Percentiles rank a stretch among this genome's conserved stretches.
These are phyloP conservation scores for Thielaviopsis populi DNA, from an alignment of 2,329 filamentous ascomycete species.

Conservation along the genomic window DNA sequence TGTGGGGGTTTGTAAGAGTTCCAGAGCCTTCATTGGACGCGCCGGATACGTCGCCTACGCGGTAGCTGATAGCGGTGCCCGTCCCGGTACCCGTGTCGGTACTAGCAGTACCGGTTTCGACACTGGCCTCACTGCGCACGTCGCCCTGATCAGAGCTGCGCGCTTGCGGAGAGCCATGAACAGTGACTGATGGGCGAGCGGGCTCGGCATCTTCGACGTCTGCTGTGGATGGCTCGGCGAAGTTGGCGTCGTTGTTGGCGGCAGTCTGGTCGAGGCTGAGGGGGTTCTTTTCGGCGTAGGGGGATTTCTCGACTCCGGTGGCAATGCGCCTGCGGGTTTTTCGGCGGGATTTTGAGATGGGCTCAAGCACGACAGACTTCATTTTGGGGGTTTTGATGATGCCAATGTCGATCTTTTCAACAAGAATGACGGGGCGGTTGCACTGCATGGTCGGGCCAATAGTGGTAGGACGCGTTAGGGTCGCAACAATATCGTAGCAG, in stretches of 20 bases:
- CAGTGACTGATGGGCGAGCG: conserved; percentile 28
- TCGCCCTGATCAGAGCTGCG: conserved; percentile 28
- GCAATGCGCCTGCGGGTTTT: conserved; percentile 23
- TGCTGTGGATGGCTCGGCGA: conserved; percentile 22
- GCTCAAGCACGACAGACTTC: conserved; percentile 73
- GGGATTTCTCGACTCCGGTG: conserved; percentile 5
- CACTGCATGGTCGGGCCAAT: conserved; percentile 68
- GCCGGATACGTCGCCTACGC: background rate
- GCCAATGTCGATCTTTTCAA: conserved; percentile 76
- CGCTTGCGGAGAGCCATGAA: conserved; percentile 28
- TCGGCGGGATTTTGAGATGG: conserved; percentile 55
- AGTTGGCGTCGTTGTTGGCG: conserved; percentile 16
- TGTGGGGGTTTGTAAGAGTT: conserved; percentile 8
- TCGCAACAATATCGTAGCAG: conserved; percentile 79
- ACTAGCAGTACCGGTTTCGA: conserved; percentile 39
- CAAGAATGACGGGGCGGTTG: conserved; percentile 63
- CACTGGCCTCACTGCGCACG: conserved; percentile 52
- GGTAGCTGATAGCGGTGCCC: conserved; percentile 12
- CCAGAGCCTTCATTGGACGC: conserved; percentile 9
- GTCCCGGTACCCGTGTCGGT: conserved; percentile 17
- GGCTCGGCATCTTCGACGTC: conserved; percentile 17
- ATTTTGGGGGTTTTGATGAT: conserved; percentile 58
- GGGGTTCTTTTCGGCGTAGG: conserved; percentile 8
- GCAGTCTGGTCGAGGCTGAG: background rate
- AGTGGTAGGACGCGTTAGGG: conserved; percentile 73